These are phyloP conservation scores for Clathrospora elynae DNA, from an alignment of 2,329 filamentous ascomycete species.

Conservation along the genomic window DNA sequence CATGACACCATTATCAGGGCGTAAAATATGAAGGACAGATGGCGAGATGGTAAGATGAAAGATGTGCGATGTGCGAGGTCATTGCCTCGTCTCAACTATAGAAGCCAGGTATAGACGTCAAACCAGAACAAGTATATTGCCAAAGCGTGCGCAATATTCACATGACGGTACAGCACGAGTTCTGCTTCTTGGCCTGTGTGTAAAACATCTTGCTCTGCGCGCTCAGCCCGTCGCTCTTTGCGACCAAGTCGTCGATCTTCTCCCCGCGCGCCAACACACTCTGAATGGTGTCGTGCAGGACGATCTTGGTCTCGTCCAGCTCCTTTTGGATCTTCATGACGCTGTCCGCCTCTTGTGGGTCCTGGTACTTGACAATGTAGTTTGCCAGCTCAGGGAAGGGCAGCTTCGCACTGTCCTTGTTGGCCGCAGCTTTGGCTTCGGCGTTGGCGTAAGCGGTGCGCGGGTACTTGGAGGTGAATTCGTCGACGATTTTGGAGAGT, in stretches of 20 bases:
- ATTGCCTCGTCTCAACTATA: slow-evolving; percentile 6
- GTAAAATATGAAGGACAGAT: not conserved
- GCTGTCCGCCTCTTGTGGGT: slow-evolving; percentile 85
- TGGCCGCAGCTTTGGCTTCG: too few species aligned
- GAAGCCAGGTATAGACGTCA: slow-evolving; percentile 6
- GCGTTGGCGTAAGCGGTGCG: slow-evolving; percentile 66
- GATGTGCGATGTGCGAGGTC: slow-evolving; percentile 2
- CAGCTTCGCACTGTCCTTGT: slow-evolving; percentile 50
- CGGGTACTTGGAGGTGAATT: slow-evolving; percentile 80
- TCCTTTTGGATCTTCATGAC: slow-evolving; percentile 97
- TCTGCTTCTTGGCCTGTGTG: slow-evolving; percentile 68
- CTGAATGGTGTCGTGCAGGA: slow-evolving; percentile 96
- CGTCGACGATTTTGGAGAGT: slow-evolving; percentile 83
- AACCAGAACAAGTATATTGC: not conserved
- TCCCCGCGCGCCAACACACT: slow-evolving; percentile 86
- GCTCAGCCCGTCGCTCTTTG: slow-evolving; percentile 90
- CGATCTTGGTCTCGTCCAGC: slow-evolving; percentile 95
- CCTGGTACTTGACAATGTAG: slow-evolving; percentile 80
- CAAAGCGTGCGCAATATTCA: slow-evolving; percentile 32
- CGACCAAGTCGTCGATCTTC: slow-evolving; percentile 93
- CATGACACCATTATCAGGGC: not conserved
- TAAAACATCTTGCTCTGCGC: slow-evolving; percentile 98
- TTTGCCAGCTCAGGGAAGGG: slow-evolving; percentile 76
- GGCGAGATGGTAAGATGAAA: not conserved
- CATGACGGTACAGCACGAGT: slow-evolving; percentile 64